A percentile compares a stretch with the other conserved stretches of the same genome.
Evolutionary conservation across 768 basidiomycete genomes (phyloP).

Genomic region (Lenzites betulinus): DNA sequence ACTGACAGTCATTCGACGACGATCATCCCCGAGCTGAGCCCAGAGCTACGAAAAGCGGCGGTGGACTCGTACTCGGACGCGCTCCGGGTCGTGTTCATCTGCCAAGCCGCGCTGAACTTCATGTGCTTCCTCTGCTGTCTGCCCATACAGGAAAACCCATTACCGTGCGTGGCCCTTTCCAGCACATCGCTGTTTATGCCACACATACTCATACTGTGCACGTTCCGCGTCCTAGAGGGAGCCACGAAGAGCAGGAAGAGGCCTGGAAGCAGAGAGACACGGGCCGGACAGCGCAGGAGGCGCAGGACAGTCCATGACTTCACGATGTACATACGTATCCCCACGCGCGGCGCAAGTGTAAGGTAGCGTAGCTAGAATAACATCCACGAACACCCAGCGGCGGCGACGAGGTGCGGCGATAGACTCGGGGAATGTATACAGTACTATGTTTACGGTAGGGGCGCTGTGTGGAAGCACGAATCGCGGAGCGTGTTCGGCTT

Average conservation of each 20-base stretch:
- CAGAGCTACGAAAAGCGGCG: slow-evolving; percentile 57
- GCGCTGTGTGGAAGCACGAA: no score
- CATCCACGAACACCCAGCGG: no score
- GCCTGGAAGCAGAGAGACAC: slow-evolving; percentile 45
- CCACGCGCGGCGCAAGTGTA: neutral
- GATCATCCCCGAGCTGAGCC: slow-evolving; percentile 67
- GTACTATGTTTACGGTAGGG: no score
- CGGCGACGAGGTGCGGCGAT: no score
- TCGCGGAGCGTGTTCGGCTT: no score
- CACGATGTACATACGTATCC: slow-evolving; percentile 10
- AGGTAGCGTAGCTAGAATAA: no score
- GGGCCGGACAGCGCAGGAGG: neutral
- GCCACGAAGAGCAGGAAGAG: slow-evolving; percentile 61
- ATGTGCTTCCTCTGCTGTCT: slow-evolving; percentile 67
- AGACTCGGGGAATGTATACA: no score
- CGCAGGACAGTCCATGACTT: slow-evolving; percentile 16
- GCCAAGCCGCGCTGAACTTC: slow-evolving; percentile 68
- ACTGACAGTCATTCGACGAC: slow-evolving; percentile 63
- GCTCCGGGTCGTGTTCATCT: slow-evolving; percentile 80
- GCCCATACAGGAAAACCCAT: slow-evolving; percentile 72
- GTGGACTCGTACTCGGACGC: slow-evolving; percentile 79
- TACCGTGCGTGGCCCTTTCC: slow-evolving; percentile 44
- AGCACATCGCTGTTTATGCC: neutral
- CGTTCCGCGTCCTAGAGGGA: slow-evolving; percentile 42
- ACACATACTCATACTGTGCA: neutral